Conservation (phyloP, 768 basidiomycete species). For the Lentinula sp. region DNA sequence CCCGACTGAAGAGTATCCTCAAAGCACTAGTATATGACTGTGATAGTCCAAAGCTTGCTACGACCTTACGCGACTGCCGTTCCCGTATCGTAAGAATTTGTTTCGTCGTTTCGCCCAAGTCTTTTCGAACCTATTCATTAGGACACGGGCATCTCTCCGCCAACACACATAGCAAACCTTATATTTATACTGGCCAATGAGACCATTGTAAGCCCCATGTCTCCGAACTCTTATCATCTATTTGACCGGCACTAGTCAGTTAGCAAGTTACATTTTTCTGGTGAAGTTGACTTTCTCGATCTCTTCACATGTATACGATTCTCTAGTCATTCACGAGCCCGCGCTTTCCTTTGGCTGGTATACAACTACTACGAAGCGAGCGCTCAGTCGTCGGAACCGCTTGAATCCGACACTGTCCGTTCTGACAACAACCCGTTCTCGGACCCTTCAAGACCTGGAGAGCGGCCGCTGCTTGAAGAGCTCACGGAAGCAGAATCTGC, state of each 20-base stretch:
- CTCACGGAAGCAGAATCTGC: slow-evolving; percentile 33
- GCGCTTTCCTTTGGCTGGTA: slow-evolving; percentile 44
- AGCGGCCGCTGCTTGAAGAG: slow-evolving; percentile 29
- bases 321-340: slow-evolving; percentile 41
- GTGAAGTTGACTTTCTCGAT: slow-evolving; percentile 40
- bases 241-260: slow-evolving; percentile 20
- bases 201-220: slow-evolving; percentile 30
- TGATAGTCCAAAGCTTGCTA: slow-evolving; percentile 35
- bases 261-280: slow-evolving; percentile 32
- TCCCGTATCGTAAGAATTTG: slow-evolving; percentile 39
- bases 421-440: slow-evolving; percentile 52
- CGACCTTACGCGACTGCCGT: slow-evolving; percentile 54
- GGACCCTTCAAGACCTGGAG: slow-evolving; percentile 32
- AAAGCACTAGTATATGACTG: slow-evolving; percentile 51
- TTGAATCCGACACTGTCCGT: slow-evolving; percentile 22
- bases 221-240: background rate
- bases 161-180: slow-evolving; percentile 66
- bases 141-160: slow-evolving; percentile 41
- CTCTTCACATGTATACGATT: slow-evolving; percentile 44
- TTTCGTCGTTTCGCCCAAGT: slow-evolving; percentile 2
- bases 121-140: slow-evolving; percentile 24
- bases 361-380: slow-evolving; percentile 61
- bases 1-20: slow-evolving; percentile 70
- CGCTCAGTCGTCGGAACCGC: background rate
- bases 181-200: slow-evolving; percentile 66